These are phyloP conservation scores for Tricholoma matsutake DNA, from an alignment of 768 basidiomycete genomes.

Conservation along the genomic window DNA sequence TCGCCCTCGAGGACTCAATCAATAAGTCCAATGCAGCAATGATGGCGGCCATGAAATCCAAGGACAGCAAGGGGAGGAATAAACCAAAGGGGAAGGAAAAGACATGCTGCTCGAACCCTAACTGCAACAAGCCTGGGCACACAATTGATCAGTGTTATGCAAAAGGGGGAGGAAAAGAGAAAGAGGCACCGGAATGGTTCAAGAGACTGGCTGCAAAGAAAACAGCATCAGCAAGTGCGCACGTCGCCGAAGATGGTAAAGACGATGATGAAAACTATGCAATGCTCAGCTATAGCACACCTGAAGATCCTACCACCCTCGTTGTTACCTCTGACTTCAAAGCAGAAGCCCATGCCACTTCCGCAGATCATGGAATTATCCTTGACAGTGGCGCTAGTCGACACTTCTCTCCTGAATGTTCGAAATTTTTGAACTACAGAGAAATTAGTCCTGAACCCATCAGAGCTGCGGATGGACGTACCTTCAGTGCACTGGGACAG, in stretches of 20 bases:
- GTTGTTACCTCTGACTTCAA: no score
- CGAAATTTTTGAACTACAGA: no score
- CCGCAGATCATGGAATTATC: no score
- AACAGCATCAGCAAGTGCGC: background rate
- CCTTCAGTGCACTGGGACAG: no score
- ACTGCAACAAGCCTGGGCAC: background rate
- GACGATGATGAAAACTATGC: background rate
- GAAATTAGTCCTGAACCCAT: no score
- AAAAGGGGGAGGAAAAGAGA: background rate
- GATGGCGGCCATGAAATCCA: background rate
- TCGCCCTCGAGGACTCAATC: no score
- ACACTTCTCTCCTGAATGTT: no score
- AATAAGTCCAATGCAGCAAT: background rate
- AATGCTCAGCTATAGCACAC: background rate
- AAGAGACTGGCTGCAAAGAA: background rate
- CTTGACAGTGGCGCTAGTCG: no score
- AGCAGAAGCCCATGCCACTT: no score
- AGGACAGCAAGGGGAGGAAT: background rate
- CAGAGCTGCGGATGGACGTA: no score
- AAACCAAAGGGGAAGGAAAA: background rate
- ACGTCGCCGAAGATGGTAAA: background rate
- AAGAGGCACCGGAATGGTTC: background rate
- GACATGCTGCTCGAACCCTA: background rate
- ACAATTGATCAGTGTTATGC: background rate
- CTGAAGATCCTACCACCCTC: no score